Evolutionary conservation across 2,329 filamentous ascomycete genomes (phyloP).

Genomic region (Exserohilum rostratum): DNA sequence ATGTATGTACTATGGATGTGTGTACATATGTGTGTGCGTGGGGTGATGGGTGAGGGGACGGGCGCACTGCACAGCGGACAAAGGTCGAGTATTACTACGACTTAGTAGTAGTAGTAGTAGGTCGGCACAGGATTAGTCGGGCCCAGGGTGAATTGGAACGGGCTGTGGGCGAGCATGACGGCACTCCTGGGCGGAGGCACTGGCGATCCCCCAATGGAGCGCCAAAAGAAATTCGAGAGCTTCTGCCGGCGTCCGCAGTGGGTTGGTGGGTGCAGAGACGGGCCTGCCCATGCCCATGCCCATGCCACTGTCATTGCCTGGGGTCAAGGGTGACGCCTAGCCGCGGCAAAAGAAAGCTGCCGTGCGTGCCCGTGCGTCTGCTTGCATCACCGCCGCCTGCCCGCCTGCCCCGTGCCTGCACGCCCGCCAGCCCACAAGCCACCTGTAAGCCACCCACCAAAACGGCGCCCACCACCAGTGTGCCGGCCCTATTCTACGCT

Average conservation of each 20-base stretch:
- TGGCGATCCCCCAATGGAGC: conserved; percentile 6
- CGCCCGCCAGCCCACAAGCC: no score
- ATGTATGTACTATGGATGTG: no score
- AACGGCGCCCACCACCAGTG: conserved; percentile 4
- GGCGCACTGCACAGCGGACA: conserved; percentile 5
- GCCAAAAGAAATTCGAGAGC: conserved; percentile 19
- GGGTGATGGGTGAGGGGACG: conserved; percentile 15
- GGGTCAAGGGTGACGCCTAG: conserved; percentile 8
- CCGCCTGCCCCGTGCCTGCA: no score
- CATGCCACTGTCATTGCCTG: no score
- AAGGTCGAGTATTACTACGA: conserved; percentile 7
- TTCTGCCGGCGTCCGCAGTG: conserved; percentile 3
- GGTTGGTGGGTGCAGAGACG: not conserved
- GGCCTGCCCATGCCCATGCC: no score
- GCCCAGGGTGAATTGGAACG: no score
- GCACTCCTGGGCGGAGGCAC: conserved; percentile 6
- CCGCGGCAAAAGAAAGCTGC: conserved; percentile 3
- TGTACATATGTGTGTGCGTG: conserved; percentile 28
- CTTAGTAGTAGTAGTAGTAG: no score
- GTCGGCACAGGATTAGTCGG: not conserved
- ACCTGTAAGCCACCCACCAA: conserved; percentile 7
- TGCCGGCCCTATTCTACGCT: no score
- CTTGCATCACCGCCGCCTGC: no score
- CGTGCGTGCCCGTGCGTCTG: not conserved
- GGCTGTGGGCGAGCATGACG: conserved; percentile 17